Conservation (phyloP, 2,329 filamentous ascomycete species). For the Xylaria sp. region DNA sequence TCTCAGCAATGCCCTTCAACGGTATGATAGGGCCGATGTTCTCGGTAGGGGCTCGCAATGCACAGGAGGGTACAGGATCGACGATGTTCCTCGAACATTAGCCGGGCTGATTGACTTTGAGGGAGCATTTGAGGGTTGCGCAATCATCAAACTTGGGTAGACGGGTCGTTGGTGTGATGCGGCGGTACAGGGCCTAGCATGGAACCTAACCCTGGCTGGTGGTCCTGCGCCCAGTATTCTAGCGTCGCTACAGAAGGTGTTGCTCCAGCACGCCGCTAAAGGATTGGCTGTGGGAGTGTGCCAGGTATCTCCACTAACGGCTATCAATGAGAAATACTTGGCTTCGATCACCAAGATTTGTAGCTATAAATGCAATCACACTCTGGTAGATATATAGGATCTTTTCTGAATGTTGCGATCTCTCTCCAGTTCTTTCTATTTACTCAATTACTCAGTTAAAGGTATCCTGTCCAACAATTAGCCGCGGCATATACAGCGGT, state of each 20-base stretch:
- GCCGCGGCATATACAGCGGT: no score
- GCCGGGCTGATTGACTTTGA: not conserved
- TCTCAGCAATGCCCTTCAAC: not conserved
- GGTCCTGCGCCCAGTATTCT: no score
- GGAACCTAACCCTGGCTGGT: constrained; percentile 2
- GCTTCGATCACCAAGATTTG: not conserved
- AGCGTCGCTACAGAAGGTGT: no score
- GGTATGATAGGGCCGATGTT: not conserved
- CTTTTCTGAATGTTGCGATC: no score
- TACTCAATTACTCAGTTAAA: no score
- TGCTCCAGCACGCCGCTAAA: not conserved
- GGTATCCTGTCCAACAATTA: no score
- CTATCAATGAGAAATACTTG: not conserved
- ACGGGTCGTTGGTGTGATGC: constrained; percentile 12
- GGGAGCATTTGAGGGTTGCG: constrained; percentile 1
- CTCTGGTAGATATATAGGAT: not conserved
- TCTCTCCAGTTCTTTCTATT: no score
- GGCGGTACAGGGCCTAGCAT: not conserved
- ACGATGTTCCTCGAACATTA: not conserved
- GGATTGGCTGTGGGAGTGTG: not conserved
- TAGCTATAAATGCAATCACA: no score
- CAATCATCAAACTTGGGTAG: constrained; percentile 4
- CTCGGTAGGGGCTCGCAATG: not conserved
- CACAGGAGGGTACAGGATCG: not conserved
- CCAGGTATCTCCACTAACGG: not conserved